Evolutionary conservation across 257 asterid genomes (phyloP), one percentile per base, ranked within the genome.

Genomic region (Przewalskia tangutica): DNA sequence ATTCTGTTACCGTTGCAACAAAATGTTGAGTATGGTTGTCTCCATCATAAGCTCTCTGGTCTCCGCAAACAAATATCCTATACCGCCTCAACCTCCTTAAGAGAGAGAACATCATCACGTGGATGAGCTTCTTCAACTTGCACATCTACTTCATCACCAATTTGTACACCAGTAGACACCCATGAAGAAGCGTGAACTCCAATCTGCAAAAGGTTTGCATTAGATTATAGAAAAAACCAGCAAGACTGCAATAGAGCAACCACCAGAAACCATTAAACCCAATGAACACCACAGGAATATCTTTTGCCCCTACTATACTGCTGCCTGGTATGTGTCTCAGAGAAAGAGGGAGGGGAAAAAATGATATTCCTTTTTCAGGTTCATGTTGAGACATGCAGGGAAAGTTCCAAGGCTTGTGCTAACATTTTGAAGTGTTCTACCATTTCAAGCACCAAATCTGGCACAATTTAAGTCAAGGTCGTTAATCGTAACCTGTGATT

Each of bases 141-240:
- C 62, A 96, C 97, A 79, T 90, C 90, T 51, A 96, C 94, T 85
- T 93, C 93, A 80, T 93, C 97, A 8, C 99, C 99, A 50, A 96
- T 76, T 53, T 91, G 92, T 80, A 90, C 91, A 53, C 98, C 99
- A 12, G 89, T 81, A 20, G 98, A 91, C 79, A 94, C 97, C 94
- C 91, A 89, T 53, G 81, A 92, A 14, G 97, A 93, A 76, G 93
- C 92, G 87, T 94, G 98, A 44, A 93, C 34, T 60, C 98, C 99
- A 64, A 94, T 94, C 99, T 96, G 89, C 83, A 87, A 81, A 82
- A 42, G 5, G 27, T 50, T 50, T 2, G 65, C 65, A 53, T 48
- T 59, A 71, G 81, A 65, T 79, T 36, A 83, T 8, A 81, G 75
- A 34, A 14, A 80, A 58, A 71, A 17, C 67, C 44, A 83, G 68